Conservation (phyloP, 305 asterid species). For the Lippia alba region DNA sequence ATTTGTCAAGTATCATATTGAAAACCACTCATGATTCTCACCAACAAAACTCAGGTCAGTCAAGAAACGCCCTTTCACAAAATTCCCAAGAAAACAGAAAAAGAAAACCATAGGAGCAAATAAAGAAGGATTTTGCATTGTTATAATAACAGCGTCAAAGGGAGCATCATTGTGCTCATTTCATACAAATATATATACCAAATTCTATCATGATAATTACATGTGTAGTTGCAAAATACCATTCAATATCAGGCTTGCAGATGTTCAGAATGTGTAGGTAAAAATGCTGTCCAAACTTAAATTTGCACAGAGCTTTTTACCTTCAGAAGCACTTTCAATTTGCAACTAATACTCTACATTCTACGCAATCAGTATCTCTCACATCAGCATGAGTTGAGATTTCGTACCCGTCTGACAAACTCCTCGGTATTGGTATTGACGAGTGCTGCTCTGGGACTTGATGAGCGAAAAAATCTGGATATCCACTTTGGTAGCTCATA, state of each 20-base stretch:
- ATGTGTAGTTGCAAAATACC: slow-evolving; percentile 8
- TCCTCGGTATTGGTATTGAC: slow-evolving; percentile 25
- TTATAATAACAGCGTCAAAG: not conserved
- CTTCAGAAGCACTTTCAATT: slow-evolving; percentile 18
- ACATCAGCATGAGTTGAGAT: slow-evolving; percentile 43
- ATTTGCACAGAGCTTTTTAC: slow-evolving; percentile 28
- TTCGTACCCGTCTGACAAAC: slow-evolving; percentile 35
- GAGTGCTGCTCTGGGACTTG: slow-evolving; percentile 42
- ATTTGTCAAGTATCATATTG: too few relatives aligned
- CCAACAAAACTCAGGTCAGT: not conserved
- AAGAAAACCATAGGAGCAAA: not conserved
- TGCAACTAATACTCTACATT: slow-evolving; percentile 51
- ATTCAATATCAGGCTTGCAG: not conserved
- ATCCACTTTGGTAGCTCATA: slow-evolving; percentile 54
- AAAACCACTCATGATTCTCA: not conserved
- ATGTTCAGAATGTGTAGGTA: slow-evolving; percentile 6
- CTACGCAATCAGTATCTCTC: slow-evolving; percentile 53
- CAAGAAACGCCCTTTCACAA: not conserved
- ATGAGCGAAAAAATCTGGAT: slow-evolving; percentile 37
- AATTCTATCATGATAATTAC: slow-evolving; percentile 15
- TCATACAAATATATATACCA: not conserved
- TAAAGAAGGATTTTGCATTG: too few relatives aligned
- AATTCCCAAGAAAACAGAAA: not conserved
- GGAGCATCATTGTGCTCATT: slow-evolving; percentile 7
- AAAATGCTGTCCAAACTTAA: slow-evolving; percentile 23